These are phyloP conservation scores for Mycena vitilis DNA, from an alignment of 768 basidiomycete species.

Conservation along the genomic window DNA sequence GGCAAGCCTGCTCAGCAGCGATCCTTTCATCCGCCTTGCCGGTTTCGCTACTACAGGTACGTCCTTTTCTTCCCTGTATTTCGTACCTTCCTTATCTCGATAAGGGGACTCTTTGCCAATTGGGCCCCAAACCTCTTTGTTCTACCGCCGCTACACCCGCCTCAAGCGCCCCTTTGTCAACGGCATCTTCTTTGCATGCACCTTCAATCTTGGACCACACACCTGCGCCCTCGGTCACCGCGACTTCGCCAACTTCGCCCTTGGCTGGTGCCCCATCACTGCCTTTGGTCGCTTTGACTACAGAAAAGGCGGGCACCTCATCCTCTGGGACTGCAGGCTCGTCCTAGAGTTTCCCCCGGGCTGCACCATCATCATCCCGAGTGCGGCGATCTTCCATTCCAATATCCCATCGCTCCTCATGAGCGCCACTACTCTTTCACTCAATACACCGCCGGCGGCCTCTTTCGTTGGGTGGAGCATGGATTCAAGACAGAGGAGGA, in stretches of 20 bases:
- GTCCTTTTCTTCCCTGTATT: no score
- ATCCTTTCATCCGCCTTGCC: neutral
- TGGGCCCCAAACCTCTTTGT: neutral
- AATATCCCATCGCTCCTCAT: neutral
- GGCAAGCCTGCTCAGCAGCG: neutral
- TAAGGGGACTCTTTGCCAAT: slow-evolving; percentile 7
- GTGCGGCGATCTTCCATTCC: slow-evolving; percentile 6
- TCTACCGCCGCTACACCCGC: neutral
- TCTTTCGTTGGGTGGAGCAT: slow-evolving; percentile 12
- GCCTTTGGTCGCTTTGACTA: neutral
- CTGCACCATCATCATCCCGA: slow-evolving; percentile 13
- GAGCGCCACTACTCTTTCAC: slow-evolving; percentile 2
- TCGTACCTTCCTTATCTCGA: neutral
- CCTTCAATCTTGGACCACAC: slow-evolving; percentile 1
- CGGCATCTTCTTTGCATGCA: neutral
- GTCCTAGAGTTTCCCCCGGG: slow-evolving; percentile 4
- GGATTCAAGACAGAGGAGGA: neutral
- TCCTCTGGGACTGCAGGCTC: neutral
- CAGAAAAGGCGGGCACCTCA: neutral
- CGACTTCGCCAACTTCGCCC: neutral
- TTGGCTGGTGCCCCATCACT: slow-evolving; percentile 4
- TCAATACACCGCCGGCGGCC: slow-evolving; percentile 6
- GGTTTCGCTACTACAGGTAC: slow-evolving; percentile 31
- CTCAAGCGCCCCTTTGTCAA: slow-evolving; percentile 1
- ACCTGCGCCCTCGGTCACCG: neutral